Conservation (phyloP, 2,329 filamentous ascomycete genomes). For the Scytalidium sp. region DNA sequence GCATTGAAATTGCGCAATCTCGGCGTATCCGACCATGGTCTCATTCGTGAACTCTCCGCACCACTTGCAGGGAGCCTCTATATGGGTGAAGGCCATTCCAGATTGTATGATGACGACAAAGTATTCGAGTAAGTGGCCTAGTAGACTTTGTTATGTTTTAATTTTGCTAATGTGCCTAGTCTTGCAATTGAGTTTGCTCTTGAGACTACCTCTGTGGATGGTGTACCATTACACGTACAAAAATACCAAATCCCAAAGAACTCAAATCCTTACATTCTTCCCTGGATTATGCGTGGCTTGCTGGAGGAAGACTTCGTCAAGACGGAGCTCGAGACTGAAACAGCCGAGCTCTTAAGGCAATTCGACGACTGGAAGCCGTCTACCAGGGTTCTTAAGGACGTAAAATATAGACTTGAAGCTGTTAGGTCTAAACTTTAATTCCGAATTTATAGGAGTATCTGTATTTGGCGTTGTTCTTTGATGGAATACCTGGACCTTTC, state of each 20-base stretch:
- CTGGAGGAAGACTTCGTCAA: slow-evolving; percentile 90
- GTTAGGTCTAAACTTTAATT: slow-evolving; percentile 73
- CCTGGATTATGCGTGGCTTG: slow-evolving; percentile 92
- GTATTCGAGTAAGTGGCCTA: slow-evolving; percentile 74
- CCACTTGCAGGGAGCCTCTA: slow-evolving; percentile 91
- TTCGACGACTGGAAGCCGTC: slow-evolving; percentile 93
- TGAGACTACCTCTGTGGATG: slow-evolving; percentile 60
- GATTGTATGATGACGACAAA: slow-evolving; percentile 83
- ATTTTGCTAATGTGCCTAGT: slow-evolving; percentile 28
- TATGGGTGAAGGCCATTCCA: slow-evolving; percentile 86
- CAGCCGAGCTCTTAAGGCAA: slow-evolving; percentile 72
- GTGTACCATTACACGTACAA: slow-evolving; percentile 47
- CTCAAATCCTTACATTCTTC: slow-evolving; percentile 84
- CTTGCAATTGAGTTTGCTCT: slow-evolving; percentile 71
- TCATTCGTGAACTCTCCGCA: slow-evolving; percentile 84
- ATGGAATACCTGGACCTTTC: too few relatives aligned
- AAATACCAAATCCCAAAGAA: slow-evolving; percentile 45
- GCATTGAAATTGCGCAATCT: slow-evolving; percentile 91
- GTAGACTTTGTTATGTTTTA: not conserved
- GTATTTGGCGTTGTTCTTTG: too few relatives aligned
- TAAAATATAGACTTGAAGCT: slow-evolving; percentile 90
- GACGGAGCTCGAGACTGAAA: slow-evolving; percentile 74
- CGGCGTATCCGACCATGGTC: slow-evolving; percentile 86
- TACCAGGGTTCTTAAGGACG: slow-evolving; percentile 90
- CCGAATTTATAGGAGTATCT: too few relatives aligned